These are phyloP conservation scores for Anacardium occidentale DNA, from an alignment of 345 rosid genomes.

Conservation along the genomic window DNA sequence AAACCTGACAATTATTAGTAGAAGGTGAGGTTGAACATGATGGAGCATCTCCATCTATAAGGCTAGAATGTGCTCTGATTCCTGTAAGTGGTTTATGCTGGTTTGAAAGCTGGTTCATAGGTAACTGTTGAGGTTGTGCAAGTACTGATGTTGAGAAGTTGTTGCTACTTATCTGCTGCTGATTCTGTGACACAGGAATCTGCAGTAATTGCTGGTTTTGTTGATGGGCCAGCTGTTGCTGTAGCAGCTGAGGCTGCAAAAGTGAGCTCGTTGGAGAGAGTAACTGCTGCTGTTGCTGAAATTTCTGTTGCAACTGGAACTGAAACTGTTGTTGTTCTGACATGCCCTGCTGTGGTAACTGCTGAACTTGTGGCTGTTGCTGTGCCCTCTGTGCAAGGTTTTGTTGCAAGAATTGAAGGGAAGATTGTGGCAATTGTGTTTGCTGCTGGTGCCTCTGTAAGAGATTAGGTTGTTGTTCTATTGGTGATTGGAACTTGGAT, in stretches of 20 bases:
- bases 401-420: slow-evolving; percentile 53
- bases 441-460: slow-evolving; percentile 63
- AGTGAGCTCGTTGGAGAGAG: slow-evolving; percentile 54
- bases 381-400: slow-evolving; percentile 56
- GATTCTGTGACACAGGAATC: slow-evolving; percentile 54
- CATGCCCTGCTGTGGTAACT: slow-evolving; percentile 58
- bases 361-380: slow-evolving; percentile 56
- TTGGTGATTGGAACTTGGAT: slow-evolving; percentile 50
- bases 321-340: slow-evolving; percentile 89
- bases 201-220: slow-evolving; percentile 57
- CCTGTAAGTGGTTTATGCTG: slow-evolving; percentile 48
- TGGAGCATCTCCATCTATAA: slow-evolving; percentile 65
- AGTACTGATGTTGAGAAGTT: slow-evolving; percentile 54
- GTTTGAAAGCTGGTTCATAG: slow-evolving; percentile 52
- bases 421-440: slow-evolving; percentile 56
- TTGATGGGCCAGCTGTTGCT: slow-evolving; percentile 50
- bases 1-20: slow-evolving; percentile 38
- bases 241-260: slow-evolving; percentile 68
- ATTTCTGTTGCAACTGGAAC: slow-evolving; percentile 43
- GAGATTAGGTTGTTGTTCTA: slow-evolving; percentile 59
- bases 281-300: slow-evolving; percentile 53
- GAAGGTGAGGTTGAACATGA: slow-evolving; percentile 64
- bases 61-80: slow-evolving; percentile 60
- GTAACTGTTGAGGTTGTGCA: slow-evolving; percentile 56
- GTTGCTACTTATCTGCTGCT: slow-evolving; percentile 52